Percentiles rank a stretch among this genome's conserved stretches.
Conservation (phyloP, 1,284 basidiomycete genomes). For the Cutaneotrichosporon arboriforme region DNA sequence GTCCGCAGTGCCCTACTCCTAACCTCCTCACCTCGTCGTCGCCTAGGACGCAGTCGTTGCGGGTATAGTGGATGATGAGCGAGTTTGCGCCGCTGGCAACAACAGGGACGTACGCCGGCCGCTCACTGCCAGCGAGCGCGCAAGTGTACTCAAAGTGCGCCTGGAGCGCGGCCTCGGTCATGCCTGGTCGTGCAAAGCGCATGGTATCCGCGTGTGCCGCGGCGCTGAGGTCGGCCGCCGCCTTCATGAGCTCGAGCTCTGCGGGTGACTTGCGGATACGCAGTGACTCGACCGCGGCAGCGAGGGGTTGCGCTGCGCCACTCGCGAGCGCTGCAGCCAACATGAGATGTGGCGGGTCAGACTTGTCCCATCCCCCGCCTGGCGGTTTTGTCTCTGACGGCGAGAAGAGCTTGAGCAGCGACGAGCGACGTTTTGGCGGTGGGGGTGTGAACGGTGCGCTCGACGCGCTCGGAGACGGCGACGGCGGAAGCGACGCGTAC, state of each 20-base stretch:
- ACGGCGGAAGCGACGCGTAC: slow-evolving; percentile 48
- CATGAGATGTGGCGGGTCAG: slow-evolving; percentile 45
- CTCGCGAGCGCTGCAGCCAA: slow-evolving; percentile 41
- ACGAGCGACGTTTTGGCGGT: slow-evolving; percentile 34
- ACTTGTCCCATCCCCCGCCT: slow-evolving; percentile 12
- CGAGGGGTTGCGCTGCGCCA: slow-evolving; percentile 40
- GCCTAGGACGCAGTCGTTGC: slow-evolving; percentile 71
- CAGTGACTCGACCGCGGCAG: slow-evolving; percentile 45
- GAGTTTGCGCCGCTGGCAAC: slow-evolving; percentile 89
- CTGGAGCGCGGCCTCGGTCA: slow-evolving; percentile 67
- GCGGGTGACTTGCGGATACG: slow-evolving; percentile 48
- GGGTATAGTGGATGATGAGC: slow-evolving; percentile 85
- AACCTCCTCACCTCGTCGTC: slow-evolving; percentile 58
- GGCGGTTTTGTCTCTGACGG: slow-evolving; percentile 21
- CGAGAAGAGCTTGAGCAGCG: slow-evolving; percentile 44
- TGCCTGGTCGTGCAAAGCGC: slow-evolving; percentile 66
- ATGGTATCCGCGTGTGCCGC: slow-evolving; percentile 55
- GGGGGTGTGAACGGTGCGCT: slow-evolving; percentile 40
- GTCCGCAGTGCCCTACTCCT: neutral
- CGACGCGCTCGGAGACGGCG: slow-evolving; percentile 37
- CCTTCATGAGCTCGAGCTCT: slow-evolving; percentile 49
- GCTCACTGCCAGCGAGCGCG: slow-evolving; percentile 67
- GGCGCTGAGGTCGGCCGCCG: slow-evolving; percentile 48
- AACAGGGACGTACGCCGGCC: slow-evolving; percentile 89
- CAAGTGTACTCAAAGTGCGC: slow-evolving; percentile 87